Evolutionary conservation across 148 eudicot species (phyloP).

Genomic region (Vaccinium darrowii): DNA sequence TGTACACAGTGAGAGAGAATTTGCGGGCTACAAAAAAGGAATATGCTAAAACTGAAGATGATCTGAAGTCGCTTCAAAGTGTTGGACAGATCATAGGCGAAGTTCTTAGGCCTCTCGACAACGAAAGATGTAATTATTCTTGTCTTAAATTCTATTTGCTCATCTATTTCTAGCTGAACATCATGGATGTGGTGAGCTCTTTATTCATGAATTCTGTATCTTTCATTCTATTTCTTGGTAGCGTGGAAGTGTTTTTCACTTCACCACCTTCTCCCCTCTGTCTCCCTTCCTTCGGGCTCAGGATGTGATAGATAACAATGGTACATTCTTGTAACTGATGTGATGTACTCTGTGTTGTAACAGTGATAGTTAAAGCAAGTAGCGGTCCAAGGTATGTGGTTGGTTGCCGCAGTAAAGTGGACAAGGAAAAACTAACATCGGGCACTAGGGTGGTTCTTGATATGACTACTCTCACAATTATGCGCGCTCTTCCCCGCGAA

Average conservation of each 20-base stretch:
- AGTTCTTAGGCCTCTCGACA: constrained; percentile 95
- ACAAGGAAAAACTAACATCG: constrained; percentile 88
- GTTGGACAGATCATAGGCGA: constrained; percentile 99
- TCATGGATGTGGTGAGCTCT: neutral
- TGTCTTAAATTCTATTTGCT: neutral
- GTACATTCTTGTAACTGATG: neutral
- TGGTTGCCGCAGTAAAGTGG: constrained; percentile 96
- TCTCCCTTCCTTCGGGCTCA: neutral
- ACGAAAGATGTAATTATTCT: constrained; percentile 70
- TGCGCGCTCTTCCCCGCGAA: constrained; percentile 98
- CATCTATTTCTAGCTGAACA: neutral
- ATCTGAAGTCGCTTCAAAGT: constrained; percentile 96
- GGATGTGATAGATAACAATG: neutral
- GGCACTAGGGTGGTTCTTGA: constrained; percentile 98
- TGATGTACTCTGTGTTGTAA: constrained; percentile 10
- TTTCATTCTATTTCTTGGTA: neutral
- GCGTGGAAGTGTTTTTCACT: neutral
- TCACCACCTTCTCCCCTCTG: neutral
- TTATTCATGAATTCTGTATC: neutral
- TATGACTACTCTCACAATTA: constrained; percentile 95
- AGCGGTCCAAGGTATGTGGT: constrained; percentile 98
- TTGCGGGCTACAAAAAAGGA: constrained; percentile 78
- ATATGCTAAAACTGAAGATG: constrained; percentile 90
- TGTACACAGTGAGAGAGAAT: constrained; percentile 66
- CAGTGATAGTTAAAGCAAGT: constrained; percentile 95